These are phyloP conservation scores for Helianthus annuus DNA, from an alignment of 129 eudicot species.

Conservation along the genomic window DNA sequence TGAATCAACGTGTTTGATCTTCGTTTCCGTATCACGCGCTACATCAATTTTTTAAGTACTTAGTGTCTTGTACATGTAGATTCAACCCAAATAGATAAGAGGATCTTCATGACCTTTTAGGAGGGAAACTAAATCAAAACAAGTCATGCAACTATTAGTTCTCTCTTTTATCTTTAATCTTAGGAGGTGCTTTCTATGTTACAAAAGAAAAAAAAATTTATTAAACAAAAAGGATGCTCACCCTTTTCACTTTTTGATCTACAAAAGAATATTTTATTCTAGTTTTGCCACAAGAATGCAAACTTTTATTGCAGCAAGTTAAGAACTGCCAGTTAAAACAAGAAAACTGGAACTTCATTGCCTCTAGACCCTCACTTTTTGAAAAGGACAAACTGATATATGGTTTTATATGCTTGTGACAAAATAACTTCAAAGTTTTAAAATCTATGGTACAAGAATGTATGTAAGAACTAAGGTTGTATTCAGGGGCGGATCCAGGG, in stretches of 20 bases:
- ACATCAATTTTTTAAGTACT: too few species aligned
- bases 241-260: neutral
- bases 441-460: slow-evolving; percentile 12
- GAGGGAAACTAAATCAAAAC: neutral
- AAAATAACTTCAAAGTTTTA: neutral
- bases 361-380: neutral
- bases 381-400: neutral
- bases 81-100: neutral
- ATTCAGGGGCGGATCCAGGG: too few species aligned
- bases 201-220: neutral
- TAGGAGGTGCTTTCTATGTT: neutral
- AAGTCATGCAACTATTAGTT: neutral
- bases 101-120: neutral
- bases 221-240: neutral
- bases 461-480: slow-evolving; percentile 25
- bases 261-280: neutral
- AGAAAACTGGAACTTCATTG: neutral
- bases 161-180: neutral
- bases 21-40: too few species aligned
- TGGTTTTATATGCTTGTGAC: neutral
- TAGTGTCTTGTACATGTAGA: too few species aligned
- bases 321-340: slow-evolving; percentile 7
- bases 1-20: too few species aligned
- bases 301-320: slow-evolving; percentile 13
- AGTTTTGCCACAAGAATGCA: neutral